phyloP scores from a whole-genome alignment of 495 filamentous ascomycete species.

The Penicillium antarcticum region DNA sequence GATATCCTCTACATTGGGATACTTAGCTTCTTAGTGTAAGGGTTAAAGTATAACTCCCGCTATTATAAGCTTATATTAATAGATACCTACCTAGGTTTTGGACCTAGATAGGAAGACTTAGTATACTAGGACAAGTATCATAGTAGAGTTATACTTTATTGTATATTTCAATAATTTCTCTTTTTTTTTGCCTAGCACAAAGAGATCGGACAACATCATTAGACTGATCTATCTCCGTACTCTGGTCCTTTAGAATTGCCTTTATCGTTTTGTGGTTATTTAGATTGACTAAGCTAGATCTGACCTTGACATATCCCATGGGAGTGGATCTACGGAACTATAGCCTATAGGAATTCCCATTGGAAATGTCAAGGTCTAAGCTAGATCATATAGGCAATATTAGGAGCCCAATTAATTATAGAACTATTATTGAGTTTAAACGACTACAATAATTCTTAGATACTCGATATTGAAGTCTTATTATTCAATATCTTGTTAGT shows the following conservation, averaged over 20 bases:
- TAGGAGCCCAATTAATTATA: neutral
- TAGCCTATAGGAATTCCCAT: too few species aligned
- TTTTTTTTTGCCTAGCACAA: neutral
- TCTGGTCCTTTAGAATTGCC: neutral
- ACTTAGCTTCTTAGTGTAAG: too few species aligned
- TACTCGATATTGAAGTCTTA: neutral
- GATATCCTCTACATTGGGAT: neutral
- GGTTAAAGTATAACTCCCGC: neutral
- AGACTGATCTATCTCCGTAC: neutral
- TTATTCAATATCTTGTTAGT: conserved; percentile 2
- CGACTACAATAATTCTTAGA: neutral
- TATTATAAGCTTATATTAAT: neutral
- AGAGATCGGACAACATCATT: neutral
- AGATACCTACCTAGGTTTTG: neutral
- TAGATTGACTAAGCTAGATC: too few species aligned
- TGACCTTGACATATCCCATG: too few species aligned
- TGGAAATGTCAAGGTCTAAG: too few species aligned
- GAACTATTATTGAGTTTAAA: conserved; percentile 1
- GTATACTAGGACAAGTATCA: neutral
- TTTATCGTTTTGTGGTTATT: neutral
- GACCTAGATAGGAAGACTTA: neutral
- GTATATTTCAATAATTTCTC: neutral
- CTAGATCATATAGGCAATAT: neutral
- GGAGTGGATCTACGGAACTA: too few species aligned
- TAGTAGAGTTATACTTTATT: neutral